Base-by-base conservation (phyloP, 1,139 yeast genomes). In the Ashbya aceris region DNA sequence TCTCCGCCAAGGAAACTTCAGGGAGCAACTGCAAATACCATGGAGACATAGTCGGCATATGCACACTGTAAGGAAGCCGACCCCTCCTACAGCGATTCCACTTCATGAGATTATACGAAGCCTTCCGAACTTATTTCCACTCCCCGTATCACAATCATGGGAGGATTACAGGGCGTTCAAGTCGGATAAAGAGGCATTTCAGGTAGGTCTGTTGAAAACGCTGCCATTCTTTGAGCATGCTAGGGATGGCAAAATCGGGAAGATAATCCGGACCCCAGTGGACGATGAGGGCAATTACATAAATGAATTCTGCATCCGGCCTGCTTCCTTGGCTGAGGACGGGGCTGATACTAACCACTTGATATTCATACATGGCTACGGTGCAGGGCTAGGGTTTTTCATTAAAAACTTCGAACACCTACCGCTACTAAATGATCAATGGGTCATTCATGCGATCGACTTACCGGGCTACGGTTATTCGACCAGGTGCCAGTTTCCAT, bases 381-480 rank as follows among this genome's bases (percentile, higher is more conserved):
- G 91, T 2, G 85, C 84, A 0, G 89, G 89, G 0, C 60, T 81
- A 11, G 91, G 93, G 0, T 78, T 82, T 50, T 83, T 69, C 51
- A 54, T 79, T 33, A 79, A 79, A 53, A 83, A 80, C 54, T 70
- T 77, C 42, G 76, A 74, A 40, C 35, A 49, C 31, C 40, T 54
- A 2, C 49, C 51, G 3, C 39, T 58, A 20, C 27, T 52, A 9
- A 51, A 61, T 29, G 54, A 66, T 4, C 64, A 66, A 41, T 80
- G 86, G 84, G 68, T 77, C 45, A 69, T 83, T 28, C 91, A 82
- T 62, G 77, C 86, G 0, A 70, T 83, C 11, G 91, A 83, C 55
- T 60, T 82, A 29, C 68, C 81, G n/a, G 93, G 91, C 0, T 82
- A 79, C 55, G 91, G 91, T 0, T 79, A 81, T 51, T 79, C 86